Evolutionary conservation across 163 green algal species (phyloP).

Genomic region (Botryococcus braunii): DNA sequence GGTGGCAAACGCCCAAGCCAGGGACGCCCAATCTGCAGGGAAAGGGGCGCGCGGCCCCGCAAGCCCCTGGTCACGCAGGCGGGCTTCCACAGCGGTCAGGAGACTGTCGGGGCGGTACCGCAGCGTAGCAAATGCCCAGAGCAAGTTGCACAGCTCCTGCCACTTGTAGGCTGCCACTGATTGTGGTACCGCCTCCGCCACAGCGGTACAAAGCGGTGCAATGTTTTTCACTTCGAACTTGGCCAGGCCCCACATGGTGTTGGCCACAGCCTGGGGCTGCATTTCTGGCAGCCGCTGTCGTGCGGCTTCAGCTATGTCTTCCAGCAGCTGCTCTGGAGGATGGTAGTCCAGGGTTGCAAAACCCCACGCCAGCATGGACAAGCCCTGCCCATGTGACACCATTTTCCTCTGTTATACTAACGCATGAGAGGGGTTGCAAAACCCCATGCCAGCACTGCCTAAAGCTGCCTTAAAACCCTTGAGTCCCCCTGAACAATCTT

Average conservation of each 20-base stretch:
- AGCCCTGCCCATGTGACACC: background rate
- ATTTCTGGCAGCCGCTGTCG: background rate
- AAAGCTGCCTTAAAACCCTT: too few relatives aligned
- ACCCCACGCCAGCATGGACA: background rate
- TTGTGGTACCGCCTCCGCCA: too few relatives aligned
- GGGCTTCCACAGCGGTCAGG: background rate
- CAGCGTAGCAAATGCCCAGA: background rate
- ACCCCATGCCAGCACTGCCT: too few relatives aligned
- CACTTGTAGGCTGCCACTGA: too few relatives aligned
- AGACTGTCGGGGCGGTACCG: background rate
- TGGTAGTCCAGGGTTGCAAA: conserved; percentile 4
- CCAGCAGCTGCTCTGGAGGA: background rate
- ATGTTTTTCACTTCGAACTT: too few relatives aligned
- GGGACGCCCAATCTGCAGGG: background rate
- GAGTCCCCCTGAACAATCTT: too few relatives aligned
- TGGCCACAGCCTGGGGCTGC: conserved; percentile 2
- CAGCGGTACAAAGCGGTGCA: too few relatives aligned
- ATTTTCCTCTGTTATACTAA: too few relatives aligned
- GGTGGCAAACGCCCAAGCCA: background rate
- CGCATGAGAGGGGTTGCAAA: too few relatives aligned
- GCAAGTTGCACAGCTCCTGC: background rate
- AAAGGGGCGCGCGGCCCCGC: too few relatives aligned
- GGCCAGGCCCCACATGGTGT: too few relatives aligned
- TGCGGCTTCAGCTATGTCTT: conserved; percentile 1
- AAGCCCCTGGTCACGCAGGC: background rate